Percentiles rank a stretch among this genome's conserved stretches.
Evolutionary conservation across 208 protist species (phyloP).

Genomic region (Endotrypanum monterogeii): DNA sequence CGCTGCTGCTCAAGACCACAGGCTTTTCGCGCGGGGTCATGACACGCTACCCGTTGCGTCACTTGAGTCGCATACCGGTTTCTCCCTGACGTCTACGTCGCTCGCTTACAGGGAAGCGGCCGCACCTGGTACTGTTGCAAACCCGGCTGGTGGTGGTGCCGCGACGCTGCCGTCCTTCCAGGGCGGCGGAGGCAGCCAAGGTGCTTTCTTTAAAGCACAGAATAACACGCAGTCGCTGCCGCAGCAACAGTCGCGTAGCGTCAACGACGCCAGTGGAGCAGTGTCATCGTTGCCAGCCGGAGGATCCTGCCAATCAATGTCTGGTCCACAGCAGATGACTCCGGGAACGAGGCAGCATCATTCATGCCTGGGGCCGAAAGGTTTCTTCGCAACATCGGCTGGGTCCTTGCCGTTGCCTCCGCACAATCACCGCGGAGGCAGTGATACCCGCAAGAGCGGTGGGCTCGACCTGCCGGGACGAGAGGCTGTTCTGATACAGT

Average conservation of each 20-base stretch:
- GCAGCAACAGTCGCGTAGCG: background rate
- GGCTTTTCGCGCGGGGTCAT: background rate
- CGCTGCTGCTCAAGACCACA: constrained; percentile 2
- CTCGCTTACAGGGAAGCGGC: background rate
- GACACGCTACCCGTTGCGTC: background rate
- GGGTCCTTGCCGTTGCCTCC: background rate
- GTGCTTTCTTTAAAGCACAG: constrained; percentile 1
- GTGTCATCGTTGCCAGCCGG: background rate
- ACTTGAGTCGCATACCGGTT: background rate
- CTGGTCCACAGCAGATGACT: background rate
- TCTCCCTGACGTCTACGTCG: background rate
- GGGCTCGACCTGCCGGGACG: background rate
- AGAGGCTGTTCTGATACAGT: background rate
- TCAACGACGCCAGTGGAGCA: background rate
- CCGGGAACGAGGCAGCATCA: background rate
- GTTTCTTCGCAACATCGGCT: background rate
- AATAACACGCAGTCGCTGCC: constrained; percentile 18
- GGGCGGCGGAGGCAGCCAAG: background rate
- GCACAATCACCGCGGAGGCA: background rate
- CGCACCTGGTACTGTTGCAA: background rate
- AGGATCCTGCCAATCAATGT: background rate
- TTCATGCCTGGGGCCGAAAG: background rate
- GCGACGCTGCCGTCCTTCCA: background rate
- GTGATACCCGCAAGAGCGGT: background rate
- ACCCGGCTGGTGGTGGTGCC: background rate